Percentiles rank a stretch among this genome's conserved stretches.
Evolutionary conservation across 306 rosid genomes (phyloP).

Genomic region (Trifolium repens): DNA sequence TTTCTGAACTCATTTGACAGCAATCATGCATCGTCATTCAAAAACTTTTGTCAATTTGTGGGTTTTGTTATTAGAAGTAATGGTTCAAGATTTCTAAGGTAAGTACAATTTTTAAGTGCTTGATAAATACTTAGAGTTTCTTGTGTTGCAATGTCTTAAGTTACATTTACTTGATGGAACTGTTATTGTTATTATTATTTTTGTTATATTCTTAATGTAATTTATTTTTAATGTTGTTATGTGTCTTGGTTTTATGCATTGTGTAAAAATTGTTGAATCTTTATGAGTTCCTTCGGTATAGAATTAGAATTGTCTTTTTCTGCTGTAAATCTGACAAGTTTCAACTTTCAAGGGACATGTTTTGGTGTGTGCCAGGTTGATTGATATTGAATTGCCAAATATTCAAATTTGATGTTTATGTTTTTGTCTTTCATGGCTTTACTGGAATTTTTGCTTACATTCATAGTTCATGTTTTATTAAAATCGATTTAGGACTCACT

Average conservation of each 20-base stretch:
- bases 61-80: conserved; percentile 28
- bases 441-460: conserved; percentile 36
- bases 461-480: conserved; percentile 34
- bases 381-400: conserved; percentile 52
- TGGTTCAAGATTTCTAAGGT: conserved; percentile 38
- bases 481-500: conserved; percentile 27
- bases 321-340: conserved; percentile 53
- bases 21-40: conserved; percentile 39
- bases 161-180: conserved; percentile 19
- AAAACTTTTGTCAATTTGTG: conserved; percentile 13
- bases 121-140: conserved; percentile 5
- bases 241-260: conserved; percentile 13
- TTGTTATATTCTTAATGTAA: neutral
- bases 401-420: conserved; percentile 48
- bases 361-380: conserved; percentile 48
- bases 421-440: conserved; percentile 39
- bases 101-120: conserved; percentile 36
- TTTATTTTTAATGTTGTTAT: conserved; percentile 18
- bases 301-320: conserved; percentile 43
- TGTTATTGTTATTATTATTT: neutral
- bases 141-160: neutral
- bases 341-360: conserved; percentile 44
- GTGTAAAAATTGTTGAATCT: conserved; percentile 7
- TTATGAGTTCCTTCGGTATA: conserved; percentile 24
- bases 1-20: conserved; percentile 32